Evolutionary conservation across 2,329 filamentous ascomycete genomes (phyloP), one percentile per base, ranked within the genome.

Genomic region (Arthrobotrys conoides): DNA sequence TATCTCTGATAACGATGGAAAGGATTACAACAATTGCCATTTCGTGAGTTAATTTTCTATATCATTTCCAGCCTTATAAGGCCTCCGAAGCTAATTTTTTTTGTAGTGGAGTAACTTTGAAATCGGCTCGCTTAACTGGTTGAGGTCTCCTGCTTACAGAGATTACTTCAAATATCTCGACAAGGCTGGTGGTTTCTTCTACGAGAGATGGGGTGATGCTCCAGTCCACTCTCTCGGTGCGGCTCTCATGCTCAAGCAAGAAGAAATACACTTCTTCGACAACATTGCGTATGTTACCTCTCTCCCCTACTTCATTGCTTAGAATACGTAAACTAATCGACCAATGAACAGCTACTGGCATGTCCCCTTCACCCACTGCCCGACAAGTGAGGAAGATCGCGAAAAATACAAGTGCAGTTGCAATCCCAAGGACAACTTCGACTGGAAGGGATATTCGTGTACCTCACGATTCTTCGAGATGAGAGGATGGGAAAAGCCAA

Each of bases 171-270:
- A 94, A 64, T 89, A 90, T 5, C 90, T 99, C 33, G 96, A 99
- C 85, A 87, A 89, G 81, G 94, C 97, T 67, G 96, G 96, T 80
- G 96, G 96, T 80, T 99, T 99, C 89, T 80, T 80, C 64, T 80
- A 76, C 68, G 96, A 99, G 86, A 91, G 95, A 82, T 99, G 95
- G 95, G 95, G 95, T 77, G 95, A 99, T 85, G 96, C 96, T 5
- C 96, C 96, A 0, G 93, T 99, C 5, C 96, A 99, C 86, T 97
- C 95, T n/a, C 97, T 99, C 81, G 96, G 93, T 14, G 96, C 96
- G 2, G 89, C 89, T 78, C 87, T 99, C 48, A 89, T 98, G 85
- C 88, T 99, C 80, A 91, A 92, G 85, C 97, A 97, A 87, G 92
- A 96, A 63, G 91, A 99, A 84, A 90, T 99, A 80, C 96, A 99